Evolutionary conservation across 192 early-diverging fungal genomes (phyloP).

Genomic region (Mortierella claussenii): DNA sequence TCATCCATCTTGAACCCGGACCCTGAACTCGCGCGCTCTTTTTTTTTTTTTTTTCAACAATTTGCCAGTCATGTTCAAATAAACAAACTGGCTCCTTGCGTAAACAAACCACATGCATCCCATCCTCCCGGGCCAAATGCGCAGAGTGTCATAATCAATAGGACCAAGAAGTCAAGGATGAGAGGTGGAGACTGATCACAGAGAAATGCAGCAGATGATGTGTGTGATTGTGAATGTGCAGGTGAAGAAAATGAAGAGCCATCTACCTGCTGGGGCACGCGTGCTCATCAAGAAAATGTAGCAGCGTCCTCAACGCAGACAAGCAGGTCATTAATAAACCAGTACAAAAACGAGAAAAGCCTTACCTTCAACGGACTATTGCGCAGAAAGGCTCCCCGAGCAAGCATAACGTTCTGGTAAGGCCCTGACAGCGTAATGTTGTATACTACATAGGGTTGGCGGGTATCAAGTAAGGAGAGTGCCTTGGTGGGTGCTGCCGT

Average conservation of each 20-base stretch:
- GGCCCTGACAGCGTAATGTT: conserved; percentile 58
- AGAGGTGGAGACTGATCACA: too few relatives aligned
- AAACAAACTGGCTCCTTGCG: conserved; percentile 26
- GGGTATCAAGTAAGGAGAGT: conserved; percentile 39
- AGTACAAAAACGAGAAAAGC: too few relatives aligned
- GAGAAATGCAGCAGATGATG: too few relatives aligned
- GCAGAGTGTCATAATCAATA: background rate
- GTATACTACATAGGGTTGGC: conserved; percentile 39
- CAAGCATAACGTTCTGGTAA: conserved; percentile 44
- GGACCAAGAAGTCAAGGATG: background rate
- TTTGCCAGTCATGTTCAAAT: conserved; percentile 38
- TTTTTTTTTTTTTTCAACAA: background rate
- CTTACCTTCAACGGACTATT: conserved; percentile 59
- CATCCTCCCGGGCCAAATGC: background rate
- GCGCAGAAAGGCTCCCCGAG: conserved; percentile 55
- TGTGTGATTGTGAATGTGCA: too few relatives aligned
- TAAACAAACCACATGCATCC: conserved; percentile 27
- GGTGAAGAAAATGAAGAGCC: too few relatives aligned
- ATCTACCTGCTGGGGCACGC: too few relatives aligned
- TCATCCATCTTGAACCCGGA: too few relatives aligned
- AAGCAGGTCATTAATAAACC: too few relatives aligned
- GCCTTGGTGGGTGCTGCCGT: background rate
- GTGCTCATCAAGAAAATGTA: too few relatives aligned
- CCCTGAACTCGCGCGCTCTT: too few relatives aligned
- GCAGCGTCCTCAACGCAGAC: too few relatives aligned